Percentiles rank a stretch among this genome's conserved stretches.
Evolutionary conservation across 2,329 filamentous ascomycete species (phyloP).

Genomic region (Zymoseptoria tritici): DNA sequence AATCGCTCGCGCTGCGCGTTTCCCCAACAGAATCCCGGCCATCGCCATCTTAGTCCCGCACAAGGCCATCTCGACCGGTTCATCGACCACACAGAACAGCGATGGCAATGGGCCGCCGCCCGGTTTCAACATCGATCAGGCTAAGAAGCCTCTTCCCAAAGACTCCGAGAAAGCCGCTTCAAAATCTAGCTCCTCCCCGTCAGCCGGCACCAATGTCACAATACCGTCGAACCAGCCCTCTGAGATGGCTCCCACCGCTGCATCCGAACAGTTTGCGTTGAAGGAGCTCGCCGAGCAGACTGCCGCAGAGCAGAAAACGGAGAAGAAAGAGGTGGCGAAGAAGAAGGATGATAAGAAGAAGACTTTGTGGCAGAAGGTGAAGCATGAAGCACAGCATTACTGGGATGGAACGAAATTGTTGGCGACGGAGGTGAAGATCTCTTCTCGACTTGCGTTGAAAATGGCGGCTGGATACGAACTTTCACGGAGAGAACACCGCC

Average conservation of each 20-base stretch:
- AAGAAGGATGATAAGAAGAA: conserved; percentile 74
- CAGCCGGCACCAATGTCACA: conserved; percentile 17
- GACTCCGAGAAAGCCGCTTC: conserved; percentile 37
- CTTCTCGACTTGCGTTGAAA: conserved; percentile 81
- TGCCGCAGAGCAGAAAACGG: conserved; percentile 39
- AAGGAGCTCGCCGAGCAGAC: conserved; percentile 59
- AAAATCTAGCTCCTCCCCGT: conserved; percentile 7
- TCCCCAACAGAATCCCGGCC: conserved; percentile 48
- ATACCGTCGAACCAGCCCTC: conserved; percentile 36
- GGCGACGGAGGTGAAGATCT: conserved; percentile 87
- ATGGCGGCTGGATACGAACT: conserved; percentile 98
- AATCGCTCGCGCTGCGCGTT: conserved; percentile 33
- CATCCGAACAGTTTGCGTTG: conserved; percentile 45
- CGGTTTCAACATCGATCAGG: conserved; percentile 83
- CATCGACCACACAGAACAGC: conserved; percentile 40
- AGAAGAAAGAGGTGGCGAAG: conserved; percentile 52
- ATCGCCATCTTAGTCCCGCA: conserved; percentile 52
- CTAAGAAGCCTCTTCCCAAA: conserved; percentile 71
- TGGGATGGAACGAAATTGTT: conserved; percentile 98
- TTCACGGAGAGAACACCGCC: conserved; percentile 83
- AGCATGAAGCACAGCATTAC: conserved; percentile 88
- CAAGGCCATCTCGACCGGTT: conserved; percentile 48
- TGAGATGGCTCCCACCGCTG: conserved; percentile 40
- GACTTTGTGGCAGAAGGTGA: conserved; percentile 85
- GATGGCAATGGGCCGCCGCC: conserved; percentile 61